phyloP scores from a whole-genome alignment of 2,329 filamentous ascomycete genomes.

The Monilinia laxa region DNA sequence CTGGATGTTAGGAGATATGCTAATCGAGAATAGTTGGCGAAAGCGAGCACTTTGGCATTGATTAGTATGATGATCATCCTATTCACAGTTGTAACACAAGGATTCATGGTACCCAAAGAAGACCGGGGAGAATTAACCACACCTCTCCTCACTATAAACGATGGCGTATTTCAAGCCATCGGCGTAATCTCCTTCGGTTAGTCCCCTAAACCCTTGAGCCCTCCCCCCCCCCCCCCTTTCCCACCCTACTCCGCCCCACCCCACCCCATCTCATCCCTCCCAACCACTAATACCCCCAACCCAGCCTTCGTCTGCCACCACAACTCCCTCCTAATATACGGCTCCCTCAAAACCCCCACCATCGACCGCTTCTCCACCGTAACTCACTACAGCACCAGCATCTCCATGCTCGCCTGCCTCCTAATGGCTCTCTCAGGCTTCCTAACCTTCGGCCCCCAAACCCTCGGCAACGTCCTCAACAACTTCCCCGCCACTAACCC shows the following conservation, averaged over 20 bases:
- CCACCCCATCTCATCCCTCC: conserved; percentile 18
- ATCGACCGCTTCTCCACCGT: conserved; percentile 92
- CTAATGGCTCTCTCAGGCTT: conserved; percentile 86
- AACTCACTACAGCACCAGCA: conserved; percentile 87
- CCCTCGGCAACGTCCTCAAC: conserved; percentile 93
- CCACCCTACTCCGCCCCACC: not conserved
- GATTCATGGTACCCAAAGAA: conserved; percentile 69
- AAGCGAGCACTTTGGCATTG: conserved; percentile 89
- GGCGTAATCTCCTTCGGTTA: conserved; percentile 96
- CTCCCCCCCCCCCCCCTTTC: not conserved
- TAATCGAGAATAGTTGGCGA: conserved; percentile 66
- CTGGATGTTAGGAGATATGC: not conserved
- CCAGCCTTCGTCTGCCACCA: conserved; percentile 74
- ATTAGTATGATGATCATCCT: conserved; percentile 93
- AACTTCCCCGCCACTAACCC: conserved; percentile 90
- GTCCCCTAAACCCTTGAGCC: conserved; percentile 32
- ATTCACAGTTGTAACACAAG: conserved; percentile 82
- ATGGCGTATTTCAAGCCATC: conserved; percentile 90
- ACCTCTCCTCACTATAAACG: conserved; percentile 74
- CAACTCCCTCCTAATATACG: conserved; percentile 96
- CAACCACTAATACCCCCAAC: conserved; percentile 29
- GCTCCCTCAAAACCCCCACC: conserved; percentile 88
- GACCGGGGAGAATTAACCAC: conserved; percentile 69
- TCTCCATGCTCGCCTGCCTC: conserved; percentile 91
- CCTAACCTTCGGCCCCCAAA: conserved; percentile 88